Base-by-base conservation (phyloP, 1,139 yeast genomes). In the Pichia sp. region DNA sequence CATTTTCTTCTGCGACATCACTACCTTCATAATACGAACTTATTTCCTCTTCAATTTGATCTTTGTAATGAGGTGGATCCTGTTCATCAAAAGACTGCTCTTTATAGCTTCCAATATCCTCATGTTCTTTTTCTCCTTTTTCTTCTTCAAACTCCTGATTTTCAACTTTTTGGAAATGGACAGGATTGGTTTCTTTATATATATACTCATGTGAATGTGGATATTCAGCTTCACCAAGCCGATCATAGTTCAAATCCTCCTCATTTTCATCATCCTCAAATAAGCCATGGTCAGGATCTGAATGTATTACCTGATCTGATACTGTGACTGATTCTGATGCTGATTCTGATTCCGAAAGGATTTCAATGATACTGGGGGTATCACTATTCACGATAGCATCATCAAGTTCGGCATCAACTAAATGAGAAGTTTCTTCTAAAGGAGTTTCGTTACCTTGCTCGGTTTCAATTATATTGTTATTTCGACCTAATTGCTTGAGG, bases 31-130 rank as follows among this genome's bases (percentile, higher is more conserved):
- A 31, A 8, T 8, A 31, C 33, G 10, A 11, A 31, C 23, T 16
- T 16, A 16, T 16, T 16, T 16, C 23, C 23, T 38, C 45, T 23
- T 45, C 50, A 28, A 38, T 41, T 37, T 41, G 40, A n/a, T 23
- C 45, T 27, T 44, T 46, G 10, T 31, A 8, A 31, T 31, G 10
- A 8, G 33, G 33, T 31, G 2, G 8, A 8, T 31, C 33, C 10
- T 31, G 10, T 31, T 31, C 33, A 35, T 11, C 33, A 32, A 32
- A 11, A 10, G 33, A 32, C 11, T 11, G 33, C 37, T 8, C 3
- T 37, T 5, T 8, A 37, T 27, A 28, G 23, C n/a, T 6, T 27
- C 8, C 29, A 36, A 44, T 41, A 5, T 37, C 40, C 10, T 33
- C 45, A 26, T 45, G 43, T 33, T 42, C 45, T 32, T 38, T 41